Evolutionary conservation across 75 land plant species (phyloP), one percentile per base, ranked within the genome.

Genomic region (Chamaecyparis obtusa): DNA sequence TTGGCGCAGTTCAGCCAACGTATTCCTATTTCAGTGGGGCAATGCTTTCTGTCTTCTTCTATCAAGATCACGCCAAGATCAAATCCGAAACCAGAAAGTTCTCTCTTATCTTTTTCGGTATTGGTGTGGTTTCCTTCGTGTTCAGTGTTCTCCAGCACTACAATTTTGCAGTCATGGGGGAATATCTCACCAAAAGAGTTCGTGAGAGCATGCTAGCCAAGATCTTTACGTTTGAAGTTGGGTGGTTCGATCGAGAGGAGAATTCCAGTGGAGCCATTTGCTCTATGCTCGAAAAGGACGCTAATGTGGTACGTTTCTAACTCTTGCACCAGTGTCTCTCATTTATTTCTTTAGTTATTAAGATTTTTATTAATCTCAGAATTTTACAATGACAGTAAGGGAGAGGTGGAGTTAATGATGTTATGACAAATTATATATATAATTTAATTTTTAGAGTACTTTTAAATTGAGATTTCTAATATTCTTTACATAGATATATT

Each of bases 181-280:
- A 94, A 74, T 44, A 80, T 27, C 84, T 97, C 39, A 94, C 97
- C 10, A 95, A 92, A 87, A 87, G 99, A 84, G 86, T 97, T 6
- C 33, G 99, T 10, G 97, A 97, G 88, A 85, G 72, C 43, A 90
- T 97, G 91, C 89, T 95, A 2, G 76, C 87, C 24, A 93, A 92
- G 78, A 89, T 97, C 6, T 86, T 97, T 71, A 90, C 89, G 0
- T 92, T 93, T 74, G 99, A 97, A 86, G 86, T 97, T n/a, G 96
- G 94, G 3, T 97, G 97, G 97, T 97, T 94, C 83, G 99, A 97
- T 89, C 85, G 86, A 39, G 94, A 94, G 9, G 94, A 94, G 84
- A 94, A 97, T 85, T 87, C 93, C 21, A 93, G 92, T 75, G 95
- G 93, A 44, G 93, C 93, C 27, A 79, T 97, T 32, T 92, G 93